Base-by-base conservation (phyloP, 805 yeast genomes). In the Cyberlindnera maclurae region DNA sequence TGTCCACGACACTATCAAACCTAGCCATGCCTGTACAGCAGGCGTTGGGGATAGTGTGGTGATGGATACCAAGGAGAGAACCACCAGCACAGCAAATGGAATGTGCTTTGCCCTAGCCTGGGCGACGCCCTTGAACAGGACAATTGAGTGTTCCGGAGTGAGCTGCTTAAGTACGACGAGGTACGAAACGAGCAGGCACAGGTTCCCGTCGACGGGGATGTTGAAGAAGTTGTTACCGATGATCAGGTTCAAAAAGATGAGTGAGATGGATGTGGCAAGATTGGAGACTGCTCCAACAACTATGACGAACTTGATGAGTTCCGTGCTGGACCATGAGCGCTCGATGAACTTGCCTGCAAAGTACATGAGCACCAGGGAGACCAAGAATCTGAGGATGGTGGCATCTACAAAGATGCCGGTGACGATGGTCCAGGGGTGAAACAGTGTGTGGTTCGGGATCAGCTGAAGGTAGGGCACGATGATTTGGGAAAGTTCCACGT, bases 1-100 rank as follows among this genome's bases (percentile, higher is more conserved):
- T 34, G 63, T 55, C 85, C 90, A 89, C 13, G 89, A 67, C 3
- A 76, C 64, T 35, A 84, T 59, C 50, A 89, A 87, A 34, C 80
- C 77, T 16, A 58, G 32, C 64, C 66, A 60, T 7, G 79, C 63
- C 12, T 86, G 86, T 5, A 81, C 47, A 30, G 70, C 62, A 35
- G 85, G 82, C 44, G 70, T 66, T 24, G 72, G 59, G 15, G 67
- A 51, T 37, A 51, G 44, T 31, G 52, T 30, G 38, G 54, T 16
- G 34, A 52, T 38, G 27, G 74, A 52, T 17, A 54, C 5, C 0
- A 62, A 9, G 0, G 68, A 39, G 17, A 64, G 37, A 1, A 57
- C 8, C 1, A 55, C 31, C 28, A 67, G 50, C 1, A 64, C 34
- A 3, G 70, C 43, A 43, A 80, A 75, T 18, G 90, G 87, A 26